phyloP scores from a whole-genome alignment of 257 asterid genomes.

The Penstemon eatonii region DNA sequence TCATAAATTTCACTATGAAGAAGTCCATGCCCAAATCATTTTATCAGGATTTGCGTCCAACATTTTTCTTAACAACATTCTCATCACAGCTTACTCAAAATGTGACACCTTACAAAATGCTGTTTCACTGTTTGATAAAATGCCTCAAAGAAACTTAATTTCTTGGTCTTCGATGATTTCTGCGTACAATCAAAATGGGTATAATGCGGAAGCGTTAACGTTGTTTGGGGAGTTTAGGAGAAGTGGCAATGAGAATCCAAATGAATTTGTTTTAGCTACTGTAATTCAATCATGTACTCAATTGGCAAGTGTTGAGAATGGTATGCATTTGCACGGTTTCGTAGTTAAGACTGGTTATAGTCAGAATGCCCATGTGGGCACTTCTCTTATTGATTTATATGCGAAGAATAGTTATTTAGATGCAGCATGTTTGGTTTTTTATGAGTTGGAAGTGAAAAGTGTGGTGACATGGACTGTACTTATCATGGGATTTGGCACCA shows the following conservation, averaged over 20 bases:
- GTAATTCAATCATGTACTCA: slow-evolving; percentile 42
- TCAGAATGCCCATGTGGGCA: slow-evolving; percentile 43
- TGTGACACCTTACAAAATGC: slow-evolving; percentile 30
- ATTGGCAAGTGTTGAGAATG: slow-evolving; percentile 33
- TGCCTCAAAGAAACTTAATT: slow-evolving; percentile 45
- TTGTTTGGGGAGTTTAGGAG: slow-evolving; percentile 36
- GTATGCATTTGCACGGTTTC: slow-evolving; percentile 38
- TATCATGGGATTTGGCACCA: slow-evolving; percentile 34
- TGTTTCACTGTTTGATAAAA: slow-evolving; percentile 36
- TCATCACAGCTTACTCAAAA: slow-evolving; percentile 30
- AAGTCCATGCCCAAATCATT: slow-evolving; percentile 41
- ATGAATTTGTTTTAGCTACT: slow-evolving; percentile 50
- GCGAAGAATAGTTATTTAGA: slow-evolving; percentile 33
- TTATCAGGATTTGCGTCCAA: slow-evolving; percentile 38
- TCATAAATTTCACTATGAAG: slow-evolving; percentile 20
- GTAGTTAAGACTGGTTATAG: slow-evolving; percentile 37
- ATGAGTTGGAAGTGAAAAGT: slow-evolving; percentile 39
- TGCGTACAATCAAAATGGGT: slow-evolving; percentile 32
- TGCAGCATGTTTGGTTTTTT: slow-evolving; percentile 37
- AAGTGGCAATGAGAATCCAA: slow-evolving; percentile 30
- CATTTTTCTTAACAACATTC: slow-evolving; percentile 41
- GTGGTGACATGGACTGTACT: slow-evolving; percentile 49
- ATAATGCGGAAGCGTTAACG: slow-evolving; percentile 32
- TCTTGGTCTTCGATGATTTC: slow-evolving; percentile 57
- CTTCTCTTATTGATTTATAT: slow-evolving; percentile 48